phyloP scores from a whole-genome alignment of 345 rosid species.

The Lagerstroemia speciosa region DNA sequence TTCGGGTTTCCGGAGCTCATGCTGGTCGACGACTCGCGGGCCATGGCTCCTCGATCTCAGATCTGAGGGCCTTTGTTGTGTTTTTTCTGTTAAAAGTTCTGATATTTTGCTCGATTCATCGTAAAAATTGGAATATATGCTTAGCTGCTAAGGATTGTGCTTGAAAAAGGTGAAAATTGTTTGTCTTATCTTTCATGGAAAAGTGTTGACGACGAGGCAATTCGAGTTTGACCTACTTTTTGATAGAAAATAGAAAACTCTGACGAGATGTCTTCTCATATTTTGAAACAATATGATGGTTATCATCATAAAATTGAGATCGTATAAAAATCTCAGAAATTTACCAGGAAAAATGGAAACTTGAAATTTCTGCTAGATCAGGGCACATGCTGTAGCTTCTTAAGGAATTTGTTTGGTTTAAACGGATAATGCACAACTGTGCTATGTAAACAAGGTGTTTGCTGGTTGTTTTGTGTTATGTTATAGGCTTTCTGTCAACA shows the following conservation, averaged over 20 bases:
- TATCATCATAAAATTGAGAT: neutral
- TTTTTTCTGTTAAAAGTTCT: neutral
- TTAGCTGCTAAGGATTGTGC: neutral
- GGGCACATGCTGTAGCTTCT: neutral
- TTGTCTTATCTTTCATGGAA: neutral
- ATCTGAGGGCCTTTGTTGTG: neutral
- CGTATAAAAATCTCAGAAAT: neutral
- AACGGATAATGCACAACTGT: neutral
- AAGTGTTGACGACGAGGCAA: neutral
- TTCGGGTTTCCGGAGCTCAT: neutral
- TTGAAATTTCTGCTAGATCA: neutral
- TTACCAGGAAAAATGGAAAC: neutral
- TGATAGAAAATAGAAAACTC: neutral
- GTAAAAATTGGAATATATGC: neutral
- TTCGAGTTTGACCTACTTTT: neutral
- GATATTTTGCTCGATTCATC: neutral
- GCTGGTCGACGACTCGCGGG: neutral
- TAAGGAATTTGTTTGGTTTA: neutral
- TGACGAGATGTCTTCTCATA: neutral
- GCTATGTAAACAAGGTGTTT: neutral
- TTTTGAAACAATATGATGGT: neutral
- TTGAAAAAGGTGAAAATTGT: neutral
- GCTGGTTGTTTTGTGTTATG: neutral
- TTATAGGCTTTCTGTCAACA: constrained; percentile 73
- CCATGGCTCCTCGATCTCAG: neutral